Percentiles rank a stretch among this genome's conserved stretches.
phyloP scores from a whole-genome alignment of 2,329 filamentous ascomycete genomes.

The Colletotrichum liriopes region DNA sequence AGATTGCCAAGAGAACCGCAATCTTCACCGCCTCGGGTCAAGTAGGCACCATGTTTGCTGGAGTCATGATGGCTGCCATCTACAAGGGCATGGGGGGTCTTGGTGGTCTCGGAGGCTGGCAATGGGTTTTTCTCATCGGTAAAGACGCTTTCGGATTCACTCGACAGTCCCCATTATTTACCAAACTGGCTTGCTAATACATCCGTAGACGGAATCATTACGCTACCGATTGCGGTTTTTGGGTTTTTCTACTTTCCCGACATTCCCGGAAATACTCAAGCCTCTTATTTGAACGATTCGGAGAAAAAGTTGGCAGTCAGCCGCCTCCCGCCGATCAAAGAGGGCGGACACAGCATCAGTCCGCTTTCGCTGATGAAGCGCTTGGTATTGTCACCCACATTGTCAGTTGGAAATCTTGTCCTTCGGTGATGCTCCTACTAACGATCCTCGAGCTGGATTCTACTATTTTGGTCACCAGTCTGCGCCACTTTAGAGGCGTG shows the following conservation, averaged over 20 bases:
- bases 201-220: conserved; percentile 63
- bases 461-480: conserved; percentile 53
- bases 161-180: neutral
- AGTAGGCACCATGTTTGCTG: conserved; percentile 73
- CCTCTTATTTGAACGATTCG: conserved; percentile 49
- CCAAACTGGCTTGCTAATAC: neutral
- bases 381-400: conserved; percentile 40
- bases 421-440: neutral
- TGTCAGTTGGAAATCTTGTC: conserved; percentile 44
- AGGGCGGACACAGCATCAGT: conserved; percentile 47
- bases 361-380: conserved; percentile 46
- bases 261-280: conserved; percentile 57
- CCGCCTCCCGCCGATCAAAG: conserved; percentile 49
- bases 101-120: conserved; percentile 65
- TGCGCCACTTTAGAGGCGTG: conserved; percentile 55
- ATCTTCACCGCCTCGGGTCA: conserved; percentile 75
- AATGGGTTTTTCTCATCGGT: conserved; percentile 57
- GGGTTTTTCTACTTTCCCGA: conserved; percentile 67
- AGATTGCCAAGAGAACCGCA: conserved; percentile 74
- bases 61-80: conserved; percentile 67
- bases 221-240: conserved; percentile 66
- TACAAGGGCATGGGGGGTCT: conserved; percentile 59
- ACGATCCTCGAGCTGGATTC: conserved; percentile 45
- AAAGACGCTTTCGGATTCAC: neutral
- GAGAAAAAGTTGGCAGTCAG: conserved; percentile 58